phyloP scores from a whole-genome alignment of 768 basidiomycete species.

The Phaffia australis region DNA sequence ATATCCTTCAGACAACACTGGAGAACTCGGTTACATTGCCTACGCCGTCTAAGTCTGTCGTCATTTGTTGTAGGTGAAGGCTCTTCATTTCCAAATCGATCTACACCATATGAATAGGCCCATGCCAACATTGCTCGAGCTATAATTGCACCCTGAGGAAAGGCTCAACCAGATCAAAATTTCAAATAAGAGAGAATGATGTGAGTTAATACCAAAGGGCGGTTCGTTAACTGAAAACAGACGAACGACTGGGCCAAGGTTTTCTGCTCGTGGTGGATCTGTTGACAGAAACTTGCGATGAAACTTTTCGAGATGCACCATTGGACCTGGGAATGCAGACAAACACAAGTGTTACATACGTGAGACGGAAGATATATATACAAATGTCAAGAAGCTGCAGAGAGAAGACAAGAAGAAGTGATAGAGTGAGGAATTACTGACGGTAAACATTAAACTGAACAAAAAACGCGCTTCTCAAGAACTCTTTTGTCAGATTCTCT shows the following conservation, averaged over 20 bases:
- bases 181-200: not conserved
- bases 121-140: slow-evolving; percentile 72
- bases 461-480: slow-evolving; percentile 79
- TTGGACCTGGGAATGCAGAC: too few relatives aligned
- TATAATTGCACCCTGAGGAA: slow-evolving; percentile 51
- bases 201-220: not conserved
- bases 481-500: slow-evolving; percentile 52
- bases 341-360: too few relatives aligned
- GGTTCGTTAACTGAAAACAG: not conserved
- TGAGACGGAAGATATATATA: slow-evolving; percentile 7
- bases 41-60: slow-evolving; percentile 41
- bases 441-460: slow-evolving; percentile 72
- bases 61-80: slow-evolving; percentile 36
- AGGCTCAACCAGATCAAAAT: not conserved
- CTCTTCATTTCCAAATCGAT: slow-evolving; percentile 59
- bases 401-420: not conserved
- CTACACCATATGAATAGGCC: slow-evolving; percentile 79
- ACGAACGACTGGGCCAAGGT: slow-evolving; percentile 50
- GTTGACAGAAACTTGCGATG: slow-evolving; percentile 47
- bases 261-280: slow-evolving; percentile 42
- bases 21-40: slow-evolving; percentile 54
- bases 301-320: slow-evolving; percentile 73
- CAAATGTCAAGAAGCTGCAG: not conserved
- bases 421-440: slow-evolving; percentile 38
- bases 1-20: slow-evolving; percentile 67